A percentile compares a stretch with the other conserved stretches of the same genome.
Evolutionary conservation across 129 eudicot species (phyloP).

Genomic region (Flaveria trinervia): DNA sequence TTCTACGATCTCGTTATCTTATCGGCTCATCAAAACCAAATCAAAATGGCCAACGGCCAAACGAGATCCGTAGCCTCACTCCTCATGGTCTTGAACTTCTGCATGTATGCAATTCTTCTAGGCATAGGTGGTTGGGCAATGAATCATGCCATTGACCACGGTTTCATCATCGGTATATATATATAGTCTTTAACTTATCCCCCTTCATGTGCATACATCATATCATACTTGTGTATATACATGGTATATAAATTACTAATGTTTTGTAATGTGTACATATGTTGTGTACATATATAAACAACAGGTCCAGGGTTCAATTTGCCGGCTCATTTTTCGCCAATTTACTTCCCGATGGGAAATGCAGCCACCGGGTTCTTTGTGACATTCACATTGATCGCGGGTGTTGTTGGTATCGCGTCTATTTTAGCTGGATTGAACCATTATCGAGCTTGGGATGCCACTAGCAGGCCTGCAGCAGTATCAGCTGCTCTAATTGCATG

Average conservation of each 20-base stretch:
- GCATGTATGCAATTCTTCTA: conserved; percentile 74
- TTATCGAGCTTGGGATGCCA: conserved; percentile 54
- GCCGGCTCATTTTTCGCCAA: conserved; percentile 95
- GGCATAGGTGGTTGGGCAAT: conserved; percentile 94
- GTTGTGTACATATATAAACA: background rate
- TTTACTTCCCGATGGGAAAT: conserved; percentile 94
- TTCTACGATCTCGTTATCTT: background rate
- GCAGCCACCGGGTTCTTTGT: conserved; percentile 96
- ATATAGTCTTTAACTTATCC: background rate
- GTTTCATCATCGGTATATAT: conserved; percentile 74
- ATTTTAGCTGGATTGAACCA: conserved; percentile 68
- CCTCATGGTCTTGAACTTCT: conserved; percentile 76
- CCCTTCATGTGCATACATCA: background rate
- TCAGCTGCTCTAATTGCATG: conserved; percentile 83
- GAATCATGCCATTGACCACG: conserved; percentile 77
- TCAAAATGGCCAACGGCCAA: conserved; percentile 57
- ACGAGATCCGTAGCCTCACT: conserved; percentile 51
- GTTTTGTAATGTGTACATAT: background rate
- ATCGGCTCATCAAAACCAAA: background rate
- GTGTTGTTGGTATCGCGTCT: conserved; percentile 84
- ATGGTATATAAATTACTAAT: background rate
- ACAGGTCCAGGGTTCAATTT: conserved; percentile 75
- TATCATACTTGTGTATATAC: background rate
- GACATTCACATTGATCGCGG: conserved; percentile 68
- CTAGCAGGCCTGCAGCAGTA: conserved; percentile 73